Conservation (phyloP, 148 eudicot genomes). For the Talinum fruticosum region DNA sequence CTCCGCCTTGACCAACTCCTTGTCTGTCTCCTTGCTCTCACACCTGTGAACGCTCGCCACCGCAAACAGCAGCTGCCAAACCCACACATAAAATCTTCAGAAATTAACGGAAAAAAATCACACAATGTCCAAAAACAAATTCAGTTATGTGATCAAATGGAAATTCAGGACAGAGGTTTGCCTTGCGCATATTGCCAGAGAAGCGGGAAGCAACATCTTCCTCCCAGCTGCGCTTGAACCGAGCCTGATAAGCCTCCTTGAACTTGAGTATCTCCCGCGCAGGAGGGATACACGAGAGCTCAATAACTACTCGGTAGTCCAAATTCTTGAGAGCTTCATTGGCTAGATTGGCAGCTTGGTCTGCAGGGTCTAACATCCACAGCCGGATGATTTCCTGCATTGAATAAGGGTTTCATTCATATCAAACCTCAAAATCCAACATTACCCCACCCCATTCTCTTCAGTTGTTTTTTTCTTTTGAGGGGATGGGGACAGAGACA, state of each 20-base stretch:
- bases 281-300: conserved; percentile 46
- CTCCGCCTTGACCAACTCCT: conserved; percentile 51
- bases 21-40: conserved; percentile 39
- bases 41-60: conserved; percentile 63
- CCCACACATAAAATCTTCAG: too few relatives aligned
- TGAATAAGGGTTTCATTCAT: background rate
- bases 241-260: conserved; percentile 67
- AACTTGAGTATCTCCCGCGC: conserved; percentile 54
- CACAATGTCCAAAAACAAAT: too few relatives aligned
- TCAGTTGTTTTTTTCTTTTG: too few relatives aligned
- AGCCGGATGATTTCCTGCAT: conserved; percentile 55
- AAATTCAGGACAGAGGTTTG: background rate
- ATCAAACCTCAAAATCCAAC: background rate
- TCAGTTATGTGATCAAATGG: too few relatives aligned
- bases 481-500: too few relatives aligned
- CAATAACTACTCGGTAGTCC: conserved; percentile 56
- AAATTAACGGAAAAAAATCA: too few relatives aligned
- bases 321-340: conserved; percentile 50
- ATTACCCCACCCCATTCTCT: too few relatives aligned
- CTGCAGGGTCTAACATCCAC: conserved; percentile 68
- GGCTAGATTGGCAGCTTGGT: conserved; percentile 56
- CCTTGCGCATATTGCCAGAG: conserved; percentile 63
- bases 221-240: conserved; percentile 58
- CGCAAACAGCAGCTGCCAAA: conserved; percentile 55
- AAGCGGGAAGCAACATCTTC: conserved; percentile 65